Evolutionary conservation across 768 basidiomycete species (phyloP).

Genomic region (Zangia roseola): DNA sequence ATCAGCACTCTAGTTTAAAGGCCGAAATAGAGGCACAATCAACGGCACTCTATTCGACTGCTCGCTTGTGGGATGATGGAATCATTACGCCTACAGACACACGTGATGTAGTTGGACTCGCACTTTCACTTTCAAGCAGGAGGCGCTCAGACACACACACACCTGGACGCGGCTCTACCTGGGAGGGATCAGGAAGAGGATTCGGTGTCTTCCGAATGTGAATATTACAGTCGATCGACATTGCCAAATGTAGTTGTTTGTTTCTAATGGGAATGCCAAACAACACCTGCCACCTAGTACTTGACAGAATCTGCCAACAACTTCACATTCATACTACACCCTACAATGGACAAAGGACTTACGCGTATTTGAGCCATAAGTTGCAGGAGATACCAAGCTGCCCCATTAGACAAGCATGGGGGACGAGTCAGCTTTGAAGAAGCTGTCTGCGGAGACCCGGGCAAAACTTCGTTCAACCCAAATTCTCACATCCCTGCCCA

Average conservation of each 20-base stretch:
- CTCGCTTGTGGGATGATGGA: slow-evolving; percentile 93
- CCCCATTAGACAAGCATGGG: slow-evolving; percentile 13
- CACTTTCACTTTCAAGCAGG: slow-evolving; percentile 74
- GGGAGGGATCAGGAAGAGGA: slow-evolving; percentile 69
- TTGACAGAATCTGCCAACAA: too few relatives aligned
- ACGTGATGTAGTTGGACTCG: slow-evolving; percentile 82
- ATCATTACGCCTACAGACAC: slow-evolving; percentile 90
- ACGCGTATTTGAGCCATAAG: background rate
- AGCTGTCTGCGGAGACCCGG: slow-evolving; percentile 61
- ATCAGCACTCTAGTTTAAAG: slow-evolving; percentile 72
- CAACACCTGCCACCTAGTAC: too few relatives aligned
- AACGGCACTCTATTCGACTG: slow-evolving; percentile 82
- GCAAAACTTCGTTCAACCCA: slow-evolving; percentile 77
- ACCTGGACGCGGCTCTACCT: slow-evolving; percentile 41
- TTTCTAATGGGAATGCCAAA: slow-evolving; percentile 23
- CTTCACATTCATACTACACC: background rate
- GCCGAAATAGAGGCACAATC: slow-evolving; percentile 88
- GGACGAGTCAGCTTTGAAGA: slow-evolving; percentile 22
- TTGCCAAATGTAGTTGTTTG: slow-evolving; percentile 29
- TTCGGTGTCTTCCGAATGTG: slow-evolving; percentile 94
- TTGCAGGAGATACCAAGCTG: background rate
- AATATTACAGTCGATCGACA: slow-evolving; percentile 20
- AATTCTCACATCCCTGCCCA: slow-evolving; percentile 78
- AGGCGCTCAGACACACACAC: slow-evolving; percentile 26
- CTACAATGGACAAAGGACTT: background rate